Evolutionary conservation across 345 rosid genomes (phyloP), one percentile per base, ranked within the genome.

Genomic region (Cardamine chenopodiifolia): DNA sequence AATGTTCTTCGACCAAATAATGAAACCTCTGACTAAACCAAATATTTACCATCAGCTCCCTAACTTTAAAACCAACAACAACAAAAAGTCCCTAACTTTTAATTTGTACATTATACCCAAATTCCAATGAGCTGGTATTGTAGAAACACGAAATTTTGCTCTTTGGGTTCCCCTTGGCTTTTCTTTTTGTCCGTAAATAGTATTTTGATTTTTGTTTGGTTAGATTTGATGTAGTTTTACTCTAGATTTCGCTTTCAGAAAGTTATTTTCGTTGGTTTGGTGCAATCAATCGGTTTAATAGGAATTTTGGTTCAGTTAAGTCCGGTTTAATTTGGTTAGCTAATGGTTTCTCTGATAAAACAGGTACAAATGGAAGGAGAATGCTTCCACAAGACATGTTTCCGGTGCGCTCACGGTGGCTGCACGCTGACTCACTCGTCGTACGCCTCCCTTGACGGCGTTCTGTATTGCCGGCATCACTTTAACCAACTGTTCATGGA

Each of bases 391-490:
- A 96, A 92, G 84, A 79, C 91, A 62, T 96, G 99, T 82, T 96
- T 96, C 82, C 84, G 89, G 80, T 96, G 99, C 45, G 99, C 99
- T 26, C 96, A 86, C 66, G 96, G 97, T 0, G 96, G 99, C 0
- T 96, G 97, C 65, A 83, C 86, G 4, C 85, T 92, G 34, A 96
- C 99, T 19, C 99, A 92, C 81, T 96, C 99, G 26, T 89, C 96
- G 0, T 96, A 92, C 70, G 98, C 99, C 9, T 87, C 99, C 14
- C 85, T 92, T 18, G 84, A 96, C 40, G 86, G 97, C 4, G 93
- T 89, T 68, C 86, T 96, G 17, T 96, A 96, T 69, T 96, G 99
- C 85, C 90, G 88, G 88, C 92, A 88, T 79, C 99, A 96, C 82
- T 96, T 92, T 35, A 88, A 93, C 68, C 98, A 91, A 72, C 87